A percentile compares a stretch with the other conserved stretches of the same genome.
Conservation (phyloP, 2,329 filamentous ascomycete genomes). For the Stachybotrys echinatus region DNA sequence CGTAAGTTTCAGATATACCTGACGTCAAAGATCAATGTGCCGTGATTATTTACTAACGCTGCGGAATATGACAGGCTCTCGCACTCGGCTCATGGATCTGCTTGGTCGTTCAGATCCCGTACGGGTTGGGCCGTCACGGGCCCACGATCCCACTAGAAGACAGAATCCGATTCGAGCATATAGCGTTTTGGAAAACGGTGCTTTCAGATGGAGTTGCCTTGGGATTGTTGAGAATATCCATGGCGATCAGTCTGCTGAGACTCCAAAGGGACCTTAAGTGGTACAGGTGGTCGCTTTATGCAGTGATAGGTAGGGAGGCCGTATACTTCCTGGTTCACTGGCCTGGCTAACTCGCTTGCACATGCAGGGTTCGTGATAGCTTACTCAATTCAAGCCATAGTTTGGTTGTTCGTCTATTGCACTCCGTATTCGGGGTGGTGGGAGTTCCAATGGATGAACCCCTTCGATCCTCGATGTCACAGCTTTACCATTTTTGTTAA, state of each 20-base stretch:
- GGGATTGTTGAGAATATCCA: constrained; percentile 14
- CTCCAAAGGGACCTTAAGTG: constrained; percentile 12
- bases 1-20: constrained; percentile 12
- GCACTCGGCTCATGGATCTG: constrained; percentile 14
- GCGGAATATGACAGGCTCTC: constrained; percentile 3
- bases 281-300: constrained; percentile 14
- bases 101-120: constrained; percentile 14
- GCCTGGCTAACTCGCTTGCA: constrained; percentile 9
- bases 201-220: constrained; percentile 14
- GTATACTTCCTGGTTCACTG: background rate
- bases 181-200: constrained; percentile 16
- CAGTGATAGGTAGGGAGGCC: constrained; percentile 11
- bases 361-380: constrained; percentile 9
- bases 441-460: constrained; percentile 18
- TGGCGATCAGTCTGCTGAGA: constrained; percentile 14
- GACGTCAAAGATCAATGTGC: too few species aligned
- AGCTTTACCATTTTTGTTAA: constrained; percentile 12
- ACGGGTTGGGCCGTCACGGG: constrained; percentile 14
- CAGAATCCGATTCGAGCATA: constrained; percentile 11
- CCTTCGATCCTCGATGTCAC: constrained; percentile 12
- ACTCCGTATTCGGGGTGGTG: constrained; percentile 17
- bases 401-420: constrained; percentile 16
- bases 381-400: constrained; percentile 13
- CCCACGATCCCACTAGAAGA: constrained; percentile 6
- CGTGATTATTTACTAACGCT: background rate